Evolutionary conservation across 2,329 filamentous ascomycete species (phyloP).

Genomic region (Arthrobotrys sphaeroides): DNA sequence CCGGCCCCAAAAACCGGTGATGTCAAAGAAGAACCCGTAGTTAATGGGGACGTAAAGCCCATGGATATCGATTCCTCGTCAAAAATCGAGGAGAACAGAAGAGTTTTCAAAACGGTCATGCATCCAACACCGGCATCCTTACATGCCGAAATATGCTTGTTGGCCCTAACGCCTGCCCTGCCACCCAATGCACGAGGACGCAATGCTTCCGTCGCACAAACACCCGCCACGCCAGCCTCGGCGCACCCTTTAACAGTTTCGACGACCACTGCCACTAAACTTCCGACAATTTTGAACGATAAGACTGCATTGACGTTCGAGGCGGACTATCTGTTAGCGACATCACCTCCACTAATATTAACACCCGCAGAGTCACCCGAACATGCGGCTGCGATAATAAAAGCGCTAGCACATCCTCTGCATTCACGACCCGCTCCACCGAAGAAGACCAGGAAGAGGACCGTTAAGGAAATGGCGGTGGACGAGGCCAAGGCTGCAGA

Average conservation of each 20-base stretch:
- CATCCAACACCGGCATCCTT: slow-evolving; percentile 82
- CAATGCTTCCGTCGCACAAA: slow-evolving; percentile 70
- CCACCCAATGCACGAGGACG: slow-evolving; percentile 63
- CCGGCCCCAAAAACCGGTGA: slow-evolving; percentile 65
- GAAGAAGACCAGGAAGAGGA: slow-evolving; percentile 90
- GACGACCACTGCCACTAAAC: slow-evolving; percentile 68
- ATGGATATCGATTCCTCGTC: slow-evolving; percentile 33
- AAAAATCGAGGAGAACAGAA: slow-evolving; percentile 71
- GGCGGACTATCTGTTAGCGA: slow-evolving; percentile 76
- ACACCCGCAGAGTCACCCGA: slow-evolving; percentile 76
- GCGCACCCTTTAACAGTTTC: slow-evolving; percentile 64
- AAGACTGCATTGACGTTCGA: slow-evolving; percentile 79
- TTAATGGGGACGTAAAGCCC: slow-evolving; percentile 55
- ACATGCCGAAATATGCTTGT: slow-evolving; percentile 78
- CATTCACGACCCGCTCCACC: slow-evolving; percentile 79
- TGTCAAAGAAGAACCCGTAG: slow-evolving; percentile 40
- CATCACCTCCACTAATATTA: slow-evolving; percentile 77
- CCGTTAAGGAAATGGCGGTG: slow-evolving; percentile 90
- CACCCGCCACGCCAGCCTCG: slow-evolving; percentile 60
- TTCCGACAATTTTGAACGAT: slow-evolving; percentile 77
- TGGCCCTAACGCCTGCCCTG: slow-evolving; percentile 74
- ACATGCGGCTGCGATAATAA: slow-evolving; percentile 76
- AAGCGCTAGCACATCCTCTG: slow-evolving; percentile 77
- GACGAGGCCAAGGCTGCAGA: slow-evolving; percentile 92
- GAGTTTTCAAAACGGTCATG: slow-evolving; percentile 79